Conservation (phyloP, 768 basidiomycete species). For the Dioszegia crocea region DNA sequence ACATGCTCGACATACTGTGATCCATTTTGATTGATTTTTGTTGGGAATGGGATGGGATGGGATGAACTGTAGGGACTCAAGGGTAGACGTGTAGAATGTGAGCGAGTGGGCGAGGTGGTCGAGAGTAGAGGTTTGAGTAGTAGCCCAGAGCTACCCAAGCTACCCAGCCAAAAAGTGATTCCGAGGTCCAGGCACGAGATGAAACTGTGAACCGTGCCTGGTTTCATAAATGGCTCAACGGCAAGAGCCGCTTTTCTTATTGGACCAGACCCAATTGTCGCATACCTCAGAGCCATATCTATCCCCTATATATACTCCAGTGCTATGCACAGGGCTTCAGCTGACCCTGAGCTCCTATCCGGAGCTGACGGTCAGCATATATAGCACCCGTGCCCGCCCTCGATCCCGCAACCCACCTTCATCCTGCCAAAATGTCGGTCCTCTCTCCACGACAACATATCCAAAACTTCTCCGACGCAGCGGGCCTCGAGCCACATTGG, state of each 20-base stretch:
- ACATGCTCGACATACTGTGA: neutral
- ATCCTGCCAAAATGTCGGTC: neutral
- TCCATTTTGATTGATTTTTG: constrained; percentile 9
- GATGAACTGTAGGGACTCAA: neutral
- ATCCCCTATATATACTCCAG: no score
- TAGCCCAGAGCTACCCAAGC: no score
- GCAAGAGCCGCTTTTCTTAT: neutral
- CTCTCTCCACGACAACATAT: constrained; percentile 23
- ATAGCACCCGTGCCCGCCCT: no score
- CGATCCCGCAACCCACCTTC: no score
- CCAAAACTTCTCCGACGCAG: constrained; percentile 16
- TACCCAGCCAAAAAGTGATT: no score
- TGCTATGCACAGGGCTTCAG: no score
- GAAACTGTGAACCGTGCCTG: neutral
- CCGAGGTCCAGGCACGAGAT: neutral
- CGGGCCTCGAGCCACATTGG: constrained; percentile 24
- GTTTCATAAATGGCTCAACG: neutral
- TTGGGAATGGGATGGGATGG: neutral
- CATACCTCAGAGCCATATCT: neutral
- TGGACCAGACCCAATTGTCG: neutral
- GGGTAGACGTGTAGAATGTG: neutral
- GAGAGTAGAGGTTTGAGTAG: no score
- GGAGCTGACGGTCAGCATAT: no score
- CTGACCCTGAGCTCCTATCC: neutral
- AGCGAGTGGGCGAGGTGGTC: no score